Conservation (phyloP, 2,329 filamentous ascomycete species). For the Xylaria sp. region DNA sequence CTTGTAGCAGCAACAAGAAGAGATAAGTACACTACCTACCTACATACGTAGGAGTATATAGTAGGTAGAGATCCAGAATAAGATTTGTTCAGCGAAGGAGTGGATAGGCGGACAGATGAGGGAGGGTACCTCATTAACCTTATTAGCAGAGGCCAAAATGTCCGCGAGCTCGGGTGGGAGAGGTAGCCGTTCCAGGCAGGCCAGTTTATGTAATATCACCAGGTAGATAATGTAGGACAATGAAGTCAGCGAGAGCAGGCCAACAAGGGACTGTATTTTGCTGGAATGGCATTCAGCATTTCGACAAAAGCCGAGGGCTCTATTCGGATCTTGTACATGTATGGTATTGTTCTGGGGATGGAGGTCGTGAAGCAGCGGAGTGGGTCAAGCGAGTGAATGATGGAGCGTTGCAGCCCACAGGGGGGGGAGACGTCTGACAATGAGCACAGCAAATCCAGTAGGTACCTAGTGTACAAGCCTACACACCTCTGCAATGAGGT, state of each 20-base stretch:
- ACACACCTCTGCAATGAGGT: neutral
- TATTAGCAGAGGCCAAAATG: neutral
- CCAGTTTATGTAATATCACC: neutral
- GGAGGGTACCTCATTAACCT: neutral
- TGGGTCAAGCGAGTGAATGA: constrained; percentile 12
- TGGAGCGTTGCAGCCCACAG: constrained; percentile 16
- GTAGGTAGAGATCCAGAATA: neutral
- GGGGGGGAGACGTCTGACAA: constrained; percentile 15
- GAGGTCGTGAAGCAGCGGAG: constrained; percentile 14
- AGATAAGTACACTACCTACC: neutral
- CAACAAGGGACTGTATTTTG: neutral
- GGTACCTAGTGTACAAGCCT: neutral
- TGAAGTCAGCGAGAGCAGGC: neutral
- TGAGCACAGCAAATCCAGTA: constrained; percentile 14
- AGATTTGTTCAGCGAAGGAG: neutral
- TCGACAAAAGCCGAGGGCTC: neutral
- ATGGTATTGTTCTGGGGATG: constrained; percentile 4
- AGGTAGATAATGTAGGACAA: neutral
- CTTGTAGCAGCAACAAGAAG: neutral
- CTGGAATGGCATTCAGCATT: neutral
- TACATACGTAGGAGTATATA: neutral
- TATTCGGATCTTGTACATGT: neutral
- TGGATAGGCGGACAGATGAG: neutral
- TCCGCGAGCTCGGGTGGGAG: neutral
- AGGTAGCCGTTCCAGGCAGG: neutral